These are phyloP conservation scores for Penicillium longicatenatum DNA, from an alignment of 495 filamentous ascomycete genomes.

Conservation along the genomic window DNA sequence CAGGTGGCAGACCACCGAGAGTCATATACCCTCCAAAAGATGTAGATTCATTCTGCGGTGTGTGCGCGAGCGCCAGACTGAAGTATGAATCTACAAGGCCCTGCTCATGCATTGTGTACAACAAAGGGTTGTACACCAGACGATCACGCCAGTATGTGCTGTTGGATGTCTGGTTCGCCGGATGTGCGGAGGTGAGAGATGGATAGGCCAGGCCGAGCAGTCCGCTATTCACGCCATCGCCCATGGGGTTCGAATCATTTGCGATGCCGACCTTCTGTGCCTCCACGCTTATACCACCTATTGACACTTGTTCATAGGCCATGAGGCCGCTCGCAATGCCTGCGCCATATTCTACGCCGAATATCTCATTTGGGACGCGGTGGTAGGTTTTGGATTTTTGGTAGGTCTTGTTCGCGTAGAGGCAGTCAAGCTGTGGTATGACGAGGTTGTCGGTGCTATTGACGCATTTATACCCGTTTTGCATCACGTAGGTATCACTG, in stretches of 20 bases:
- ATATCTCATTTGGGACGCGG: constrained; percentile 47
- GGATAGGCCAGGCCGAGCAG: constrained; percentile 65
- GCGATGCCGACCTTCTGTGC: constrained; percentile 56
- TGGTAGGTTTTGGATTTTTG: constrained; percentile 40
- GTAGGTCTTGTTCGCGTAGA: constrained; percentile 50
- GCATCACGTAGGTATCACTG: constrained; percentile 61
- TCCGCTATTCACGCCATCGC: constrained; percentile 49
- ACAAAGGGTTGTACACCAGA: constrained; percentile 55
- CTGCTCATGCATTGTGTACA: constrained; percentile 57
- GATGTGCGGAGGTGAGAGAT: constrained; percentile 39
- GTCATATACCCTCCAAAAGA: constrained; percentile 31
- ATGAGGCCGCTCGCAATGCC: constrained; percentile 58
- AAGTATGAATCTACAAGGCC: constrained; percentile 58
- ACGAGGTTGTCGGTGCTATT: constrained; percentile 25
- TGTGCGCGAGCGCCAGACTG: constrained; percentile 39
- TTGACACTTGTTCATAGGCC: constrained; percentile 56
- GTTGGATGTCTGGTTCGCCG: constrained; percentile 30
- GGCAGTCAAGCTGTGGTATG: constrained; percentile 40
- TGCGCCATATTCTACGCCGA: constrained; percentile 61
- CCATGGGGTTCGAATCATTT: constrained; percentile 47
- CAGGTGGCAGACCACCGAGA: constrained; percentile 30
- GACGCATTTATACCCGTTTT: constrained; percentile 50
- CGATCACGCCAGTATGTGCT: constrained; percentile 29
- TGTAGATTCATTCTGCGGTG: constrained; percentile 14
- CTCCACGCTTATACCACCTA: constrained; percentile 57